Evolutionary conservation across 371 early-diverging fungal genomes (phyloP).

Genomic region (Coemansia sp.): DNA sequence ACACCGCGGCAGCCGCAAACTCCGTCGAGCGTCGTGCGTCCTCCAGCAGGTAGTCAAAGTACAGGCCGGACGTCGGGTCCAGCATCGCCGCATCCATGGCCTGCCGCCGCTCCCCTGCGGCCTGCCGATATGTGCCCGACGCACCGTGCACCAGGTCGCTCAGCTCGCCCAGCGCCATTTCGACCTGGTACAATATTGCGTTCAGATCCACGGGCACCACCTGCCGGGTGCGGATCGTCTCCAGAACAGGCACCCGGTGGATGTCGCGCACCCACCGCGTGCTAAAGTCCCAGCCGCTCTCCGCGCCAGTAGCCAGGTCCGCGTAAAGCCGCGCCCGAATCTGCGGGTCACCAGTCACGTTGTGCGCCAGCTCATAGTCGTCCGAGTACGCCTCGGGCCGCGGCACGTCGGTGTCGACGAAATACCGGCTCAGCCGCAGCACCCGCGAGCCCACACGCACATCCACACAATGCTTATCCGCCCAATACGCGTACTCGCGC

Average conservation of each 20-base stretch:
- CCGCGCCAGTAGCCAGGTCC: slow-evolving; percentile 80
- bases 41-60: slow-evolving; percentile 59
- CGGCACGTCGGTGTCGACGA: slow-evolving; percentile 59
- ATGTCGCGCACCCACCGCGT: slow-evolving; percentile 59
- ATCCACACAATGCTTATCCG: slow-evolving; percentile 55
- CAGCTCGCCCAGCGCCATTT: slow-evolving; percentile 60
- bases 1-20: slow-evolving; percentile 37
- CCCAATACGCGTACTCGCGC: slow-evolving; percentile 73
- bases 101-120: slow-evolving; percentile 50
- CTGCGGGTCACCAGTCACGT: slow-evolving; percentile 33
- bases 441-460: slow-evolving; percentile 18
- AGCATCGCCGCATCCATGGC: slow-evolving; percentile 54
- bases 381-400: slow-evolving; percentile 79
- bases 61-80: slow-evolving; percentile 46
- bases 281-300: slow-evolving; percentile 90
- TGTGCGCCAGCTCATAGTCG: slow-evolving; percentile 63
- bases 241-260: slow-evolving; percentile 17
- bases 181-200: slow-evolving; percentile 74
- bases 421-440: slow-evolving; percentile 57
- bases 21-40: slow-evolving; percentile 9
- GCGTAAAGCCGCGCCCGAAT: slow-evolving; percentile 55
- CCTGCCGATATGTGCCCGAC: slow-evolving; percentile 3
- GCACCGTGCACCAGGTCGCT: slow-evolving; percentile 12
- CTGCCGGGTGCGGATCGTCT: slow-evolving; percentile 56
- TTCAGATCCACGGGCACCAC: slow-evolving; percentile 88